Conservation (phyloP, 2,329 filamentous ascomycete species). For the Macroventuria anomochaeta region DNA sequence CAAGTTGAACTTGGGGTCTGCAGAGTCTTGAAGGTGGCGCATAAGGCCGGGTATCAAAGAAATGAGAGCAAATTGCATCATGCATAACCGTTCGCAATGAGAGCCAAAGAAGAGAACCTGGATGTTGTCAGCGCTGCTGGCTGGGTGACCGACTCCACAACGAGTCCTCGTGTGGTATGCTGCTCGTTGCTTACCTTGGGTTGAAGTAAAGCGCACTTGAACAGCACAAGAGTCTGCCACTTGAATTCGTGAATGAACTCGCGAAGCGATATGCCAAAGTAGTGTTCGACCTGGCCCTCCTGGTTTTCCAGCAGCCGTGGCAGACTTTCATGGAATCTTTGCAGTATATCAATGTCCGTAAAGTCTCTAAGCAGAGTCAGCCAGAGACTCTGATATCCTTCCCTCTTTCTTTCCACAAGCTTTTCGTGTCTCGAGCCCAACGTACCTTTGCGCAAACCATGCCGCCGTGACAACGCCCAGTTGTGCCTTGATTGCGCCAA, state of each 20-base stretch:
- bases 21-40: conserved; percentile 90
- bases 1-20: conserved; percentile 87
- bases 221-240: conserved; percentile 89
- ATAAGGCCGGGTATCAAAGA: conserved; percentile 94
- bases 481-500: conserved; percentile 89
- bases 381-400: not conserved
- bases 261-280: conserved; percentile 80
- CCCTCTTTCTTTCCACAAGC: not conserved
- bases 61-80: conserved; percentile 97
- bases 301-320: conserved; percentile 64
- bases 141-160: not conserved
- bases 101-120: conserved; percentile 99
- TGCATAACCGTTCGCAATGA: conserved; percentile 93
- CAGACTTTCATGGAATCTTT: conserved; percentile 89
- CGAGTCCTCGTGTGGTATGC: not conserved
- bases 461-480: conserved; percentile 89
- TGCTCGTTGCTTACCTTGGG: conserved; percentile 74
- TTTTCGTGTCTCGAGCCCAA: conserved; percentile 44
- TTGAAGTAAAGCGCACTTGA: conserved; percentile 92
- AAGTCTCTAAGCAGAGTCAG: conserved; percentile 67
- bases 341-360: conserved; percentile 85
- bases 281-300: conserved; percentile 80
- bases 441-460: conserved; percentile 85
- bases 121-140: conserved; percentile 17
- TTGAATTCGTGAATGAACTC: conserved; percentile 95